These are phyloP conservation scores for Dictyostelium firmibasis DNA, from an alignment of 78 protist species.

Conservation along the genomic window DNA sequence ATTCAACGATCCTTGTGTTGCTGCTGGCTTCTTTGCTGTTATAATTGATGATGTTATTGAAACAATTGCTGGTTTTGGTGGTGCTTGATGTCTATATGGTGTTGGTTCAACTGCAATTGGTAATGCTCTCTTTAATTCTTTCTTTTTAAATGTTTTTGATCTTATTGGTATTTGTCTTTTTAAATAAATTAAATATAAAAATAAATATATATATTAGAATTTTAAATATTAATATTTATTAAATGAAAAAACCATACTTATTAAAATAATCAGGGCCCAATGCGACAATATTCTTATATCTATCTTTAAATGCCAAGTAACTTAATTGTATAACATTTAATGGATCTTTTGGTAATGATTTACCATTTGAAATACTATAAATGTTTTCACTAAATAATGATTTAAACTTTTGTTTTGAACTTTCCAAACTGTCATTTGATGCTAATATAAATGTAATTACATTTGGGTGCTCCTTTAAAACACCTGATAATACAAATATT, in stretches of 20 bases:
- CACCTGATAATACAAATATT: constrained; percentile 39
- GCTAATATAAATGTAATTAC: background rate
- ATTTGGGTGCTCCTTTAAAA: constrained; percentile 27
- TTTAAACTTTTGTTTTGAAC: constrained; percentile 35
- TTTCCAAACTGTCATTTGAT: background rate
- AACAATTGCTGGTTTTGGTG: background rate
- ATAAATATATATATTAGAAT: too few species aligned
- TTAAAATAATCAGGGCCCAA: constrained; percentile 48
- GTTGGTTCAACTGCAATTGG: constrained; percentile 42
- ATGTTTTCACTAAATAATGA: constrained; percentile 4
- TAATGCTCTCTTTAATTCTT: constrained; percentile 36
- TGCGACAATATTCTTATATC: constrained; percentile 12
- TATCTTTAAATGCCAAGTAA: background rate
- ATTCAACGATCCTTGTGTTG: background rate
- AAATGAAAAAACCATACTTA: background rate
- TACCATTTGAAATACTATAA: constrained; percentile 46
- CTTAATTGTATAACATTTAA: background rate
- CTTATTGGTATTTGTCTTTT: constrained; percentile 17
- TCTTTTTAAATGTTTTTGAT: constrained; percentile 33
- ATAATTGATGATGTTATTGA: constrained; percentile 2
- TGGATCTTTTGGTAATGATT: constrained; percentile 29
- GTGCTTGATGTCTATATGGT: constrained; percentile 9
- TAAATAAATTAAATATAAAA: too few species aligned
- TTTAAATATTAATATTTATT: background rate
- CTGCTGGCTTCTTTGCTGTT: background rate